Base-by-base conservation (phyloP, 2,329 filamentous ascomycete species). In the Monosporascus sp. region DNA sequence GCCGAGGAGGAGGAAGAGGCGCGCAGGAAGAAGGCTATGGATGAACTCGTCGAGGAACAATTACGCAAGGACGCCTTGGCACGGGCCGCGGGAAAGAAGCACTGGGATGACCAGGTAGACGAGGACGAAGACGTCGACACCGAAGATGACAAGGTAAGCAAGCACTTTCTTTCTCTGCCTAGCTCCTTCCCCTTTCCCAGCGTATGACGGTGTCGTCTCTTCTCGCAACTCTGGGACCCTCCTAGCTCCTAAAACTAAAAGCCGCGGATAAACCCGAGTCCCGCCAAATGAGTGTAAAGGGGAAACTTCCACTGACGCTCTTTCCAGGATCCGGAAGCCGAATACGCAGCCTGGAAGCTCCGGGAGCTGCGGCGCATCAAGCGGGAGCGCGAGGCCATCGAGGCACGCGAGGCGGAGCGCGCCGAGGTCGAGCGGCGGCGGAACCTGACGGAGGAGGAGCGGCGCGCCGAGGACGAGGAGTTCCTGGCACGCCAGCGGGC, bases 281-380 rank as follows among this genome's bases (percentile, higher is more conserved):
- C 31, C 31, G 11, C 31, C 31, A 35, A 14, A 35, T 11, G 5
- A 14, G 9, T 5, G 4, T 11, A 35, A 44, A 14, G 39, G 14
- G 5, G 9, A 24, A 14, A 15, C 18, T 20, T 20, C 15, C 18
- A 24, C 39, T 43, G 22, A 43, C 39, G 17, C 39, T 14, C 11
- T 5, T 14, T 20, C 17, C 43, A 92, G 3, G 91, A 97, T 68
- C 89, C 90, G 0, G 91, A 88, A 57, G 91, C 90, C 7, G 94
- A 99, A 70, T 83, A 87, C 57, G 91, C 91, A 6, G 91, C 92
- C 0, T 99, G 94, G 93, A 94, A 93, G 67, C 79, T 99, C 48
- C 86, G 94, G 48, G 94, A 99, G 72, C 79, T 99, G 43, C 87
- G 87, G 70, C 87, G 94, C 8, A 84, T 97, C 60, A 92, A 93